Base-by-base conservation (phyloP, 2,329 filamentous ascomycete genomes). In the Exophiala calicioides region DNA sequence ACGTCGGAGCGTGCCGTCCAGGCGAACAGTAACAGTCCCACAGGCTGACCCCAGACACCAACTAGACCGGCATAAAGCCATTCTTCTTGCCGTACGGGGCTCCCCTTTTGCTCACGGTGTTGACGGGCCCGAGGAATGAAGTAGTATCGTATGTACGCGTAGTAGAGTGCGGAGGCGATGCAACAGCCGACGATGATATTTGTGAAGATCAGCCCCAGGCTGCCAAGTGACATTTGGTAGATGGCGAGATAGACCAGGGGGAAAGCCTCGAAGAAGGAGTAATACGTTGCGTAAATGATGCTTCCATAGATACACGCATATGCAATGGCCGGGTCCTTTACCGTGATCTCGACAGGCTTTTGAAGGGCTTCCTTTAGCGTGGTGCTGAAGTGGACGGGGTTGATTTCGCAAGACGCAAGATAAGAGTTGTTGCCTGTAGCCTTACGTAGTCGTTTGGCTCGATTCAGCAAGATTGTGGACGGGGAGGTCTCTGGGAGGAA, bases 211-310 rank as follows among this genome's bases (percentile, higher is more conserved):
- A 84, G 72, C 20, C 81, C 80, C 55, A 78, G 67, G 51, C 79
- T 62, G 20, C 80, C 79, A 1, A 78, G 63, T 42, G 70, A 75
- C 74, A 86, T 82, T 59, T 68, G 62, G 64, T 86, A 85, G 58
- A 74, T 68, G 30, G 71, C 71, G 2, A 73, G 73, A 61, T 82
- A 86, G 44, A 85, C 80, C 8, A 83, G 67, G 2, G 81, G 81
- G 63, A 85, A 85, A n/a, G 77, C 77, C 58, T 85, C 81, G 60
- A 85, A 85, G 66, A 77, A 85, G 10, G 68, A 68, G 52, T 77
- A 77, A 44, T 67, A 68, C 9, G 50, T 53, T 2, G 57, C 65
- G 41, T 68, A 85, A 55, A 79, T 74, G 57, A 84, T 74, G 40
- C 75, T 75, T 2, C 76, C 79, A 64, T 84, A 85, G 31, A 82